Conservation (phyloP, 805 yeast species). For the Isabelozyma rhagii region DNA sequence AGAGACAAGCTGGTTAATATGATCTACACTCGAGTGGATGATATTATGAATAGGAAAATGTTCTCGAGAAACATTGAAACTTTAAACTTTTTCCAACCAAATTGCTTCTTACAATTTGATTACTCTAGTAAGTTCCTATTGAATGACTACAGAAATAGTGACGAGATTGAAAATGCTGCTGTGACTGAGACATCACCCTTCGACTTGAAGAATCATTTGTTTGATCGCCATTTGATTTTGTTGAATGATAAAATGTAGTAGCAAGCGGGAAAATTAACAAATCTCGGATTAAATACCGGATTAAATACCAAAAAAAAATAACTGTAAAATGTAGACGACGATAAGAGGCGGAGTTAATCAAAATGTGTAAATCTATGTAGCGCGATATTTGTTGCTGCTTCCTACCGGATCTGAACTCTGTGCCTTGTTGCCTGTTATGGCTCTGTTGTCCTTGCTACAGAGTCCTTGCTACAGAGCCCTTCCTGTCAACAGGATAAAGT, state of each 20-base stretch:
- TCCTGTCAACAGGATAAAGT: not conserved
- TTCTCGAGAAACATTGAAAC: constrained; percentile 25
- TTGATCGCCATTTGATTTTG: constrained; percentile 10
- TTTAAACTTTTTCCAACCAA: constrained; percentile 17
- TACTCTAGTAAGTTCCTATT: constrained; percentile 18
- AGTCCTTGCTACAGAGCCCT: not conserved
- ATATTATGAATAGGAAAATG: constrained; percentile 14
- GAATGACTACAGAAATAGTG: constrained; percentile 21
- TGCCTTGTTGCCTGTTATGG: too few species aligned
- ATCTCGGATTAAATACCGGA: too few species aligned
- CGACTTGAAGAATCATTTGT: constrained; percentile 14
- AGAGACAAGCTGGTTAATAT: constrained; percentile 3
- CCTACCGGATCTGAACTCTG: too few species aligned
- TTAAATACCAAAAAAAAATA: too few species aligned
- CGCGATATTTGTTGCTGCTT: too few species aligned
- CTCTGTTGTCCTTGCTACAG: not conserved
- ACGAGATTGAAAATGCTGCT: constrained; percentile 4
- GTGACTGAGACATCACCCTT: constrained; percentile 5
- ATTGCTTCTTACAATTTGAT: constrained; percentile 20
- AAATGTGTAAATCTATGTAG: too few species aligned
- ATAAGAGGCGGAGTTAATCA: too few species aligned
- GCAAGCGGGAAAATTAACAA: too few species aligned
- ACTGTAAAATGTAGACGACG: too few species aligned
- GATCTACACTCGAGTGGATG: constrained; percentile 17
- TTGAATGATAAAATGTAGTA: not conserved